Base-by-base conservation (phyloP, 139 green algal species). In the Chlamydomonas incerta region DNA sequence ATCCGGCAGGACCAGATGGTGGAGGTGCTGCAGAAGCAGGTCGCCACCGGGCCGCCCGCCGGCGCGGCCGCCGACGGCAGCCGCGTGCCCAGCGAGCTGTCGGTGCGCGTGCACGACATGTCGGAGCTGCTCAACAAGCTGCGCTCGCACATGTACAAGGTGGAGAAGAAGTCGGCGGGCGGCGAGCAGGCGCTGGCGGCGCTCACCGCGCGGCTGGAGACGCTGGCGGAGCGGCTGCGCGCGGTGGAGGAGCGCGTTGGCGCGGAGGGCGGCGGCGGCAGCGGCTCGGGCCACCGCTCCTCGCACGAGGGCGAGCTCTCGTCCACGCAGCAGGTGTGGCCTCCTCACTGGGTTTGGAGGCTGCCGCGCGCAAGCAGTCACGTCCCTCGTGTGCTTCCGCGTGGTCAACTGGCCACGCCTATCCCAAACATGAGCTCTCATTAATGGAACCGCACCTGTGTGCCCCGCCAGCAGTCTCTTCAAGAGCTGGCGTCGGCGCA, bases 111-210 rank as follows among this genome's bases (percentile, higher is more conserved):
- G 55, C 82, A 88, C 47, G 87, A 91, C 63, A 62, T 87, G 68
- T 31, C 18, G 14, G 87, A 91, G 82, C 82, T 91, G 47, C 41
- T 88, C 18, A 83, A 72, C 75, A 91, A 91, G 76, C 76, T 91
- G 76, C 66, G 87, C 17, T 58, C 82, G 1, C 87, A 88, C 69
- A 76, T 88, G 75, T 91, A 87, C 75, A 91, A 91, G 69, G 65
- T 91, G 75, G 77, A 83, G 34, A 90, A 90, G 75, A 85, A 83
- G 67, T 60, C 72, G 0, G 24, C 21, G 13, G 52, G 41, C 52
- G 66, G 60, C 46, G 83, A 88, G 28, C 63, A 65, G 34, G 57
- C 63, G 50, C 58, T 83, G 50, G 28, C 33, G 2, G 14, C 52
- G 31, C 73, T 80, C 5, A 66, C 60, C 0, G 58, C 72, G 26